phyloP scores from a whole-genome alignment of 371 early-diverging fungal genomes.

The Funneliformis caledonium region DNA sequence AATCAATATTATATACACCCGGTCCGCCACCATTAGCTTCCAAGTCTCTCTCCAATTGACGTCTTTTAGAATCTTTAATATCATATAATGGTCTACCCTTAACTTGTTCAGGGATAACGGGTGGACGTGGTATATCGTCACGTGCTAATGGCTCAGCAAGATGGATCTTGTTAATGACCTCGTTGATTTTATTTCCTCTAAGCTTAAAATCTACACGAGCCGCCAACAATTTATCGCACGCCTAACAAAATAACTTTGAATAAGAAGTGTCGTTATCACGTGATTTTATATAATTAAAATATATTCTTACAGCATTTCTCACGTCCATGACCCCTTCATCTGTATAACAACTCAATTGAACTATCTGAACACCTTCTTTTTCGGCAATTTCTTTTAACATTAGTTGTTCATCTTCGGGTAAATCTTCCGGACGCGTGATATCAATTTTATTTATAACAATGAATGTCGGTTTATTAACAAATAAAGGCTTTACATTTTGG shows the following conservation, averaged over 20 bases:
- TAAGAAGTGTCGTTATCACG: not conserved
- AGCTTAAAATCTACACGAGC: slow-evolving; percentile 96
- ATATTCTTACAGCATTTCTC: slow-evolving; percentile 61
- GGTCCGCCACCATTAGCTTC: slow-evolving; percentile 93
- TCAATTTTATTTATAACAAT: slow-evolving; percentile 99
- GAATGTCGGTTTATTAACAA: slow-evolving; percentile 97
- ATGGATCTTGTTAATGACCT: slow-evolving; percentile 94
- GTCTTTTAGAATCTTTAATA: slow-evolving; percentile 81
- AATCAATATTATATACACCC: slow-evolving; percentile 93
- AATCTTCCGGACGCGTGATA: slow-evolving; percentile 79
- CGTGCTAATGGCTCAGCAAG: slow-evolving; percentile 87
- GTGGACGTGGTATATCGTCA: slow-evolving; percentile 84
- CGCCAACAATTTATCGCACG: slow-evolving; percentile 93
- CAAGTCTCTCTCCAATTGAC: slow-evolving; percentile 85
- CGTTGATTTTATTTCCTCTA: slow-evolving; percentile 86
- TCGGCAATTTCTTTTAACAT: slow-evolving; percentile 77
- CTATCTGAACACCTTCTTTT: slow-evolving; percentile 73
- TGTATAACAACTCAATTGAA: slow-evolving; percentile 88
- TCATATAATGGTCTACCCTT: slow-evolving; percentile 76
- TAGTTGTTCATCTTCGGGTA: slow-evolving; percentile 74
- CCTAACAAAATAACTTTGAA: slow-evolving; percentile 46
- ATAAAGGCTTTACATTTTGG: slow-evolving; percentile 97
- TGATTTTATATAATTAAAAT: not conserved
- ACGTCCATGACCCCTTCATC: slow-evolving; percentile 97
- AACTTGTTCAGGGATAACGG: slow-evolving; percentile 84